Percentiles rank a stretch among this genome's conserved stretches.
Evolutionary conservation across 2,329 filamentous ascomycete species (phyloP).

Genomic region (Chrysosporium queenslandicum): DNA sequence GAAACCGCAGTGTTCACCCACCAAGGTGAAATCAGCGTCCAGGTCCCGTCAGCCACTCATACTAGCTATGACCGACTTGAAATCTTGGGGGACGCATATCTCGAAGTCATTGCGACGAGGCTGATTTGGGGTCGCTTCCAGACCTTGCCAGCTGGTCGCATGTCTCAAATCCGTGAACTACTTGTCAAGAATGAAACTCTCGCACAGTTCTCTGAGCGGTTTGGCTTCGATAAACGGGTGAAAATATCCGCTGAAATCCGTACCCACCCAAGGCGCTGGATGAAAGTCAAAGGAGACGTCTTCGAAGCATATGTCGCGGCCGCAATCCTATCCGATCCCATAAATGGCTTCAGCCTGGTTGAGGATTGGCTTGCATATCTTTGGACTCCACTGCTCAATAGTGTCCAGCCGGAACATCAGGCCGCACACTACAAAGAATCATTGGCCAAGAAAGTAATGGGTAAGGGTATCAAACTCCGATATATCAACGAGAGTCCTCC

Average conservation of each 20-base stretch:
- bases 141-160: slow-evolving; percentile 54
- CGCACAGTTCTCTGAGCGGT: slow-evolving; percentile 56
- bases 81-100: slow-evolving; percentile 77
- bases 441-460: slow-evolving; percentile 45
- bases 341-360: slow-evolving; percentile 51
- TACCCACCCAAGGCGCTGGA: slow-evolving; percentile 44
- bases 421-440: slow-evolving; percentile 44
- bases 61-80: slow-evolving; percentile 72
- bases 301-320: slow-evolving; percentile 88
- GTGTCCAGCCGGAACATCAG: slow-evolving; percentile 21
- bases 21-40: slow-evolving; percentile 36
- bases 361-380: slow-evolving; percentile 63
- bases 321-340: slow-evolving; percentile 57
- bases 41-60: slow-evolving; percentile 22
- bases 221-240: slow-evolving; percentile 58
- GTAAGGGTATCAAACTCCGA: slow-evolving; percentile 48
- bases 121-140: slow-evolving; percentile 66
- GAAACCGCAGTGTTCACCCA: slow-evolving; percentile 60
- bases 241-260: slow-evolving; percentile 44
- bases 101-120: slow-evolving; percentile 65
- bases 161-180: slow-evolving; percentile 65
- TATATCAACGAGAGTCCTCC: slow-evolving; percentile 44
- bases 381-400: slow-evolving; percentile 57
- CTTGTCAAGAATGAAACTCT: slow-evolving; percentile 75
- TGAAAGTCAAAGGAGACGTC: slow-evolving; percentile 72